A percentile compares a stretch with the other conserved stretches of the same genome.
Conservation (phyloP, 1,284 basidiomycete genomes). For the Cutaneotrichosporon daszewskae region DNA sequence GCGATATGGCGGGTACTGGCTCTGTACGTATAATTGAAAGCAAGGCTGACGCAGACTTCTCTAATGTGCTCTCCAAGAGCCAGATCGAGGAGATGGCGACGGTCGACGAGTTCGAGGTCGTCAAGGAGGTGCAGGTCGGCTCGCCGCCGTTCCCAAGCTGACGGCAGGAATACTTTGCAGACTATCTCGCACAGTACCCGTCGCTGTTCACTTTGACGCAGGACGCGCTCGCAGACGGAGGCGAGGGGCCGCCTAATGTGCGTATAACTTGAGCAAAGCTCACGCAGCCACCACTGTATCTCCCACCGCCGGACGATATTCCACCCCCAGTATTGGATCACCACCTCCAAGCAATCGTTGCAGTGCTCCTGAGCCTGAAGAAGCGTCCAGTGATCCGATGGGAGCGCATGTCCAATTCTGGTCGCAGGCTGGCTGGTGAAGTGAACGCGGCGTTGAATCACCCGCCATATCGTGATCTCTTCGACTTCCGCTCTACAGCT, state of each 20-base stretch:
- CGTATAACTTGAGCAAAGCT: conserved; percentile 3
- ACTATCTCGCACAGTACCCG: conserved; percentile 81
- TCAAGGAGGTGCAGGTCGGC: conserved; percentile 87
- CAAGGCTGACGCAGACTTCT: conserved; percentile 65
- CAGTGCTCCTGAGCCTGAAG: conserved; percentile 87
- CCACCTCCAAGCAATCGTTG: conserved; percentile 74
- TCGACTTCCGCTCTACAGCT: conserved; percentile 52
- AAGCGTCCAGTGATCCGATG: conserved; percentile 91
- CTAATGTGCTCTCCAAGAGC: conserved; percentile 82
- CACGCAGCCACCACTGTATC: conserved; percentile 45
- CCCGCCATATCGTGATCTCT: conserved; percentile 50
- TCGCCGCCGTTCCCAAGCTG: conserved; percentile 1
- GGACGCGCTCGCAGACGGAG: conserved; percentile 44
- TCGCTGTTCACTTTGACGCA: conserved; percentile 85
- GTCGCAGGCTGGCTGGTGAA: conserved; percentile 80
- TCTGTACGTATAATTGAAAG: conserved; percentile 57
- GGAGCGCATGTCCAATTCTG: conserved; percentile 87
- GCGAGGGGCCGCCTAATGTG: conserved; percentile 46
- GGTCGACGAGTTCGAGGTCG: conserved; percentile 92
- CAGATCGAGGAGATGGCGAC: conserved; percentile 90
- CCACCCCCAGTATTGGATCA: conserved; percentile 64
- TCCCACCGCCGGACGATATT: conserved; percentile 55
- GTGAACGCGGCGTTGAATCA: conserved; percentile 55
- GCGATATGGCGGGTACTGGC: conserved; percentile 92
- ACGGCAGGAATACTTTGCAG: conserved; percentile 85